Percentiles rank a stretch among this genome's conserved stretches.
phyloP scores from a whole-genome alignment of 495 filamentous ascomycete species.

The Lepidopterella palustris region DNA sequence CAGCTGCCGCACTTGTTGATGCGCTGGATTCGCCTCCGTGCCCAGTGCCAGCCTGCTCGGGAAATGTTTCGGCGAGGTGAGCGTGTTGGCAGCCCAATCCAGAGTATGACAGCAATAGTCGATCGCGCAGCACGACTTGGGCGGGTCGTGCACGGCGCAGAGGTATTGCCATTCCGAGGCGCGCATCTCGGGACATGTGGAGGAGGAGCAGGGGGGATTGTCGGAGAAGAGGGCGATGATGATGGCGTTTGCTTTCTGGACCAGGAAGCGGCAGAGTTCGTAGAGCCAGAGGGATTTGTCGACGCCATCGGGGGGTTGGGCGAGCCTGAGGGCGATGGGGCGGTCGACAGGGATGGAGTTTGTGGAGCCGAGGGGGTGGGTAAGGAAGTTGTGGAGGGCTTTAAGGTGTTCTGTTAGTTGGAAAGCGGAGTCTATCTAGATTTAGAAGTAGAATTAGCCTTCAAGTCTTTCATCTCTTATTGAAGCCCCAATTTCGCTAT shows the following conservation, averaged over 20 bases:
- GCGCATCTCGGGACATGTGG: slow-evolving; percentile 95
- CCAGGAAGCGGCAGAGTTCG: slow-evolving; percentile 91
- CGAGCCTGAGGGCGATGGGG: slow-evolving; percentile 63
- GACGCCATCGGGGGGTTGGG: slow-evolving; percentile 69
- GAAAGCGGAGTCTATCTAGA: slow-evolving; percentile 80
- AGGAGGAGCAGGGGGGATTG: slow-evolving; percentile 72
- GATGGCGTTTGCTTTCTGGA: slow-evolving; percentile 83
- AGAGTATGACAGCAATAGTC: slow-evolving; percentile 98
- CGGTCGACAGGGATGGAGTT: slow-evolving; percentile 61
- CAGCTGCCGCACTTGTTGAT: slow-evolving; percentile 68
- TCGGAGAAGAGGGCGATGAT: slow-evolving; percentile 90
- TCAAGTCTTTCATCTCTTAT: neutral
- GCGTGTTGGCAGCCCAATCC: slow-evolving; percentile 88
- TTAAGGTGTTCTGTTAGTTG: slow-evolving; percentile 98
- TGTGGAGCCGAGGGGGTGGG: slow-evolving; percentile 50
- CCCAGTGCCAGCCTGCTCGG: slow-evolving; percentile 76
- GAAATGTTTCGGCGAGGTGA: slow-evolving; percentile 86
- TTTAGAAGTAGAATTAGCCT: neutral
- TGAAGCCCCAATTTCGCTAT: too few species aligned
- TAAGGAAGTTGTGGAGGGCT: slow-evolving; percentile 77
- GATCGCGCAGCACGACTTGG: slow-evolving; percentile 93
- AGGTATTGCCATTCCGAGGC: slow-evolving; percentile 98
- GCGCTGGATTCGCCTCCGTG: slow-evolving; percentile 32
- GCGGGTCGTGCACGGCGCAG: slow-evolving; percentile 92
- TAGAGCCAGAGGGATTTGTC: slow-evolving; percentile 92